Evolutionary conservation across 2,329 filamentous ascomycete species (phyloP).

Genomic region (Ceratocystiopsis minuta): DNA sequence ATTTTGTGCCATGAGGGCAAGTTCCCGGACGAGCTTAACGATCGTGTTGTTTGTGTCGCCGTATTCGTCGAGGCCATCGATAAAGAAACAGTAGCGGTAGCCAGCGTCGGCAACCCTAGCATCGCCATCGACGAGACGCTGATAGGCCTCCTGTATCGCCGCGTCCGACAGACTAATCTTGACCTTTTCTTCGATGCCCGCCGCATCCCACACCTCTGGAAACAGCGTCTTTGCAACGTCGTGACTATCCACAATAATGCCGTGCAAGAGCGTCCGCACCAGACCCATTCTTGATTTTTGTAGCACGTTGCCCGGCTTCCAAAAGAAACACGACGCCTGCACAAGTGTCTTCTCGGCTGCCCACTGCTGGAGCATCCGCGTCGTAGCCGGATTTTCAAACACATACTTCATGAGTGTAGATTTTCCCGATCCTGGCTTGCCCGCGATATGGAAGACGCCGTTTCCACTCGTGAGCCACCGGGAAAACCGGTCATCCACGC

Average conservation of each 20-base stretch:
- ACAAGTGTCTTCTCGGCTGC: neutral
- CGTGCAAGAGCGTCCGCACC: conserved; percentile 1
- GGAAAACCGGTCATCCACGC: neutral
- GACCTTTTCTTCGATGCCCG: too few relatives aligned
- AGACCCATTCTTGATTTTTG: neutral
- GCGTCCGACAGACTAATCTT: too few relatives aligned
- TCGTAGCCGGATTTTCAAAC: neutral
- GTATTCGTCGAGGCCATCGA: conserved; percentile 3
- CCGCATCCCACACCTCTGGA: neutral
- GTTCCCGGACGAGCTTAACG: too few relatives aligned
- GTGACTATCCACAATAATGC: neutral
- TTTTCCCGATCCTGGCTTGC: conserved; percentile 3
- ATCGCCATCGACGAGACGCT: too few relatives aligned
- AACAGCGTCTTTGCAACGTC: neutral
- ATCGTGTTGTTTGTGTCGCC: too few relatives aligned
- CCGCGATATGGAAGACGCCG: conserved; percentile 2
- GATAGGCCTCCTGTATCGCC: too few relatives aligned
- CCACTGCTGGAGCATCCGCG: neutral
- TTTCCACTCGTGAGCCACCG: neutral
- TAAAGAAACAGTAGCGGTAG: conserved; percentile 1
- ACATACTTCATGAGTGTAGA: conserved; percentile 3
- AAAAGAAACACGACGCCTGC: neutral
- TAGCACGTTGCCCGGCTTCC: neutral
- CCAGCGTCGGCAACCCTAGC: too few relatives aligned
- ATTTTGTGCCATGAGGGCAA: too few relatives aligned